phyloP scores from a whole-genome alignment of 2,329 filamentous ascomycete species.

The Neofusicoccum kwambonambiense region DNA sequence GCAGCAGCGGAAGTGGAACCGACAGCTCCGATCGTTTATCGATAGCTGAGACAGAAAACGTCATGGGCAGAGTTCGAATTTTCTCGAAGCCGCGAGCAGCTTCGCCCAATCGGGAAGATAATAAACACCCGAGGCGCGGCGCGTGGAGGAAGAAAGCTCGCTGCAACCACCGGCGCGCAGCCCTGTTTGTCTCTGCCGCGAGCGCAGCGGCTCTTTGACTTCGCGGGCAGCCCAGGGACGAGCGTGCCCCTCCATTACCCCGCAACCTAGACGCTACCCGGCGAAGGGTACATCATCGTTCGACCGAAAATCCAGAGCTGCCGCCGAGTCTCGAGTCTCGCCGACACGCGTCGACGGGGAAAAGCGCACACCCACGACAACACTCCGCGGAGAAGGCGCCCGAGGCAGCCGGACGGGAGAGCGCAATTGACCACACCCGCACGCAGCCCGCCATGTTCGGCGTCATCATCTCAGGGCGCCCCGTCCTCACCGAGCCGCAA shows the following conservation, averaged over 20 bases:
- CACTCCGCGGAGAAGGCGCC: neutral
- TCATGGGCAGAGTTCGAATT: conserved; percentile 12
- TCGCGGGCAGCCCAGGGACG: neutral
- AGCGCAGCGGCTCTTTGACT: neutral
- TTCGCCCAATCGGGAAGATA: conserved; percentile 9
- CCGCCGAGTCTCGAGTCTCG: too few species aligned
- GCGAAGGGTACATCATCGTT: neutral
- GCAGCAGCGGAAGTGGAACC: neutral
- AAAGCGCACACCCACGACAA: neutral
- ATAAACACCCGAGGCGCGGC: conserved; percentile 11
- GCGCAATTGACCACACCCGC: too few species aligned
- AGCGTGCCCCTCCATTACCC: neutral
- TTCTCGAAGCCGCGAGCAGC: conserved; percentile 15
- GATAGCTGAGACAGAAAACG: neutral
- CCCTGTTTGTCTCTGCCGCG: neutral
- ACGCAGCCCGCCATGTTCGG: conserved; percentile 53
- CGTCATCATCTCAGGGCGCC: conserved; percentile 60
- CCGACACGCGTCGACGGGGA: too few species aligned
- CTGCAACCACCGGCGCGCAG: neutral
- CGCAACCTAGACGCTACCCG: neutral
- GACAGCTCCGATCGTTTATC: conserved; percentile 1
- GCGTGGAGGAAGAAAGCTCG: neutral
- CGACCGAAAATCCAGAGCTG: neutral
- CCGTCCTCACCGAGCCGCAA: conserved; percentile 57
- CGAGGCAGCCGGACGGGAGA: too few species aligned